These are phyloP conservation scores for Decorospora gaudefroyi DNA, from an alignment of 2,329 filamentous ascomycete species.

Conservation along the genomic window DNA sequence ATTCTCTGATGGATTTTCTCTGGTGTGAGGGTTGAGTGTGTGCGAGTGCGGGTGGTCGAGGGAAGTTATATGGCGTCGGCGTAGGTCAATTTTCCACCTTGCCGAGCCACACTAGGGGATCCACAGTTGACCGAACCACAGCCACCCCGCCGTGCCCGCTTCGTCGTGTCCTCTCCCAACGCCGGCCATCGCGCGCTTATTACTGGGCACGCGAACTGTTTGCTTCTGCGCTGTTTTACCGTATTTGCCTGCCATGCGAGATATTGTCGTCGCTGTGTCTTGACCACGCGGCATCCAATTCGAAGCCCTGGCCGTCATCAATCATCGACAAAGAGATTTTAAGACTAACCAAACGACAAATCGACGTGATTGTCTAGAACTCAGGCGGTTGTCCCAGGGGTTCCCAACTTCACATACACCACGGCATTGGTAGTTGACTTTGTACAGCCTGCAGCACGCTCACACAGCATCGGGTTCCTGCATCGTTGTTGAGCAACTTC, in stretches of 20 bases:
- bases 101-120: conserved; percentile 22
- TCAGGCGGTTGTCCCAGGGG: no score
- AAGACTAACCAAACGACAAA: conserved; percentile 2
- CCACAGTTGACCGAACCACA: conserved; percentile 9
- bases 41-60: conserved; percentile 20
- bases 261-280: neutral
- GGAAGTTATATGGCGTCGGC: conserved; percentile 23
- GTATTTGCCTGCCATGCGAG: neutral
- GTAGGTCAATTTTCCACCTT: conserved; percentile 21
- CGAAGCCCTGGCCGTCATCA: no score
- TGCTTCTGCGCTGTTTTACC: neutral
- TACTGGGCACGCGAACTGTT: no score
- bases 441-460: no score
- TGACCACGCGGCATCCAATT: neutral
- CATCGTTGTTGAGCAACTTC: no score
- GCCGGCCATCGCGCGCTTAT: no score
- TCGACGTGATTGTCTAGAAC: neutral
- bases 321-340: conserved; percentile 4
- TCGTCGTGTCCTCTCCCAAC: conserved; percentile 9
- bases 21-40: conserved; percentile 28
- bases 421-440: no score
- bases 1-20: conserved; percentile 28
- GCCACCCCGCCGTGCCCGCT: conserved; percentile 7
- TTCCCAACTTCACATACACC: no score
- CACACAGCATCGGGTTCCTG: no score